phyloP scores from a whole-genome alignment of 192 early-diverging fungal species.

The Coemansia sp. region DNA sequence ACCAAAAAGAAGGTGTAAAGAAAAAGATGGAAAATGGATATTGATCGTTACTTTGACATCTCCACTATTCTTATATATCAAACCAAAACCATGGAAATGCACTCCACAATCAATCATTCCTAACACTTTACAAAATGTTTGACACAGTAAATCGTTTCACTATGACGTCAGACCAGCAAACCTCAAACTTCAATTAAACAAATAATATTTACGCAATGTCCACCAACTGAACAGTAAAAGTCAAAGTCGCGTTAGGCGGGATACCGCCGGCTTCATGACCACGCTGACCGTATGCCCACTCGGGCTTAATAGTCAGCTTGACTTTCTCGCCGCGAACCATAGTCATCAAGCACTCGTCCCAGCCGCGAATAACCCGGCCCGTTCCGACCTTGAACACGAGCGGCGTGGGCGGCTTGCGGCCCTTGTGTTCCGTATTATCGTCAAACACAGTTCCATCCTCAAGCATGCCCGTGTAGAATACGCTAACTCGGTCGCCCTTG shows the following conservation, averaged over 20 bases:
- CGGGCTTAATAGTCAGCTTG: conserved; percentile 72
- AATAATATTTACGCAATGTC: conserved; percentile 40
- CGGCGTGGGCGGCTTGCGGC: conserved; percentile 64
- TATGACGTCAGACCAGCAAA: no score
- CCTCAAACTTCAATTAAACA: background rate
- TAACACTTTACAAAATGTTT: no score
- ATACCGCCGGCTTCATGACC: conserved; percentile 65
- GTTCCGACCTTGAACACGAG: conserved; percentile 84
- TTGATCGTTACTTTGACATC: no score
- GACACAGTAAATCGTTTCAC: no score
- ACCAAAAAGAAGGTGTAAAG: no score
- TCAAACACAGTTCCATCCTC: conserved; percentile 71
- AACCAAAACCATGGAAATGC: no score
- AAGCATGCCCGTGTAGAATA: conserved; percentile 67
- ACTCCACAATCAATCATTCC: no score
- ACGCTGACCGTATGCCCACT: conserved; percentile 81
- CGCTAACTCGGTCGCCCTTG: conserved; percentile 68
- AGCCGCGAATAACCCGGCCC: conserved; percentile 89
- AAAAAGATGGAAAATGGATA: no score
- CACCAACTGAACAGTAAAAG: conserved; percentile 77
- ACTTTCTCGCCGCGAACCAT: conserved; percentile 88
- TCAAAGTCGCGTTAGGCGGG: conserved; percentile 75
- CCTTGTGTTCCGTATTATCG: conserved; percentile 56
- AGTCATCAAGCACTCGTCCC: conserved; percentile 83
- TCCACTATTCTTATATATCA: no score